Evolutionary conservation across 768 basidiomycete species (phyloP), one percentile per base, ranked within the genome.

Genomic region (Suillus plorans): DNA sequence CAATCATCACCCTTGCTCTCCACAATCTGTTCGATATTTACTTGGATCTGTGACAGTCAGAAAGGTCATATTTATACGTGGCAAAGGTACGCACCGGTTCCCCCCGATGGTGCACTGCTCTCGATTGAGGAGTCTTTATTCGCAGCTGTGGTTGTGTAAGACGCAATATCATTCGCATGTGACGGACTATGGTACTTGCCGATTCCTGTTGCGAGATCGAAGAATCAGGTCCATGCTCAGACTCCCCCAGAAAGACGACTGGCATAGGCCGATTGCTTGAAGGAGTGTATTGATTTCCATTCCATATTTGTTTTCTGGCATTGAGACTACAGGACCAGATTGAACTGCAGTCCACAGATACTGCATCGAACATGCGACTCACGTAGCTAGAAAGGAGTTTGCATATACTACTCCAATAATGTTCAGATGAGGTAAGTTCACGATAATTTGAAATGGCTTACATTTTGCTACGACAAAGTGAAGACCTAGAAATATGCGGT

Each of bases 331-430:
- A 18, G 9, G 22, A 42, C 41, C 18, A 22, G 31, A 22, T 61
- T 28, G 63, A 22, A 12, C 45, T 62, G 25, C 25, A n/a, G n/a
- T 10, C 47, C 13, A 18, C n/a, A 37, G 9, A 36, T 39, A 58
- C 22, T 1, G 6, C 25, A 20, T 42, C 18, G 13, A 6, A 28
- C 25, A 13, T 36, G 22, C 12, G 37, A 66, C 73, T 9, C 63
- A 73, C 73, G 66, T 73, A 22, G 73, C 73, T 41, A 73, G 63
- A 12, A 73, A 47, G 34, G 67, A 74, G 28, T 74, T 74, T 49
- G 72, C 72, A 10, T 73, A 69, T 18, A 73, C 72, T 73, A 42
- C 2, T 9, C 10, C 25, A 53, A 20, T 18, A 20, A 28, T 34
- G 8, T 61, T 44, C 37, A 31, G 20, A 25, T 3, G 5, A 16